Evolutionary conservation across 2,329 filamentous ascomycete species (phyloP), one percentile per base, ranked within the genome.

Genomic region (Kalaharituber pfeilii): DNA sequence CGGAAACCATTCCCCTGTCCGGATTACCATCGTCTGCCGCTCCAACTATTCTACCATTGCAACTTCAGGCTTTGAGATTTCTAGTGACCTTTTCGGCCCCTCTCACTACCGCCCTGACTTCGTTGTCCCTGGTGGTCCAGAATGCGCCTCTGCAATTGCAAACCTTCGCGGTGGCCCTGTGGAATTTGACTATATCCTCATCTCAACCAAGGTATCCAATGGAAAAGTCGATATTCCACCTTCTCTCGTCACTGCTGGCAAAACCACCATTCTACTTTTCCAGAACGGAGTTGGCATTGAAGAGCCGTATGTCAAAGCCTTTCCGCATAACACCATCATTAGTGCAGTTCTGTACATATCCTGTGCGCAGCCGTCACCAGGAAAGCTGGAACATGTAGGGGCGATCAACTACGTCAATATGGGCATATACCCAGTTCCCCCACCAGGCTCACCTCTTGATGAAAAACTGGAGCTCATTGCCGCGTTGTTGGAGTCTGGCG

Each of bases 31-130:
- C 45, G 78, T 84, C 53, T 84, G 82, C 59, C 77, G 83, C 50
- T 85, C 82, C 39, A 86, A 86, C 69, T 86, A 83, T 71, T 67
- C 71, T 24, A 76, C 75, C 29, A 79, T 86, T 47, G 72, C 74
- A 52, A 67, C 70, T 8, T 69, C 73, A 24, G 83, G 82, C 49
- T 81, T 86, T 64, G 68, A 70, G 27, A 69, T 87, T 30, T 73
- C 76, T 51, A 85, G 81, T 3, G 78, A 75, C 50, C 73, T 76
- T 51, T 86, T 82, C 65, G 81, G 81, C 44, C 71, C 80, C 65
- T 84, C 83, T 67, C 73, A 67, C 22, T 86, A 83, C 69, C 69
- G 59, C 33, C 76, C 83, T 2, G 67, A 79, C 53, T 72, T 74
- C 49, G 78, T 77, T n/a, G 84, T 79, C 64, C 72, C 78, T 20